Evolutionary conservation across 2,329 filamentous ascomycete species (phyloP).

Genomic region (Ophiostoma populinum): DNA sequence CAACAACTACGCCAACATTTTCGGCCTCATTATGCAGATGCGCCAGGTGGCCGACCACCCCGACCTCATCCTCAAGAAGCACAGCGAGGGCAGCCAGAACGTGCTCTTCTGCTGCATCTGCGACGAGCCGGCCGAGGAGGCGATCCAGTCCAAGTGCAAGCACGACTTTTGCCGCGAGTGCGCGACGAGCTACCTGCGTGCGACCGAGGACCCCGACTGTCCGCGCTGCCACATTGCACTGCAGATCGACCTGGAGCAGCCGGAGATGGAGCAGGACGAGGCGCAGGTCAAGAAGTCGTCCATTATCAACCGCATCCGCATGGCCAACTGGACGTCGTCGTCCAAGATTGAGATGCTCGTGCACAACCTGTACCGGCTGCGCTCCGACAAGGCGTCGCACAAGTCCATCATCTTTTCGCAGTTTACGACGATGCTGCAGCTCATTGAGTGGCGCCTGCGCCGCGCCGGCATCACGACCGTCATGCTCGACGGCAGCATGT

Average conservation of each 20-base stretch:
- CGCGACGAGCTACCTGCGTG: conserved; percentile 62
- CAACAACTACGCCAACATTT: conserved; percentile 98
- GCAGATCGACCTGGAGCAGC: conserved; percentile 83
- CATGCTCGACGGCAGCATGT: conserved; percentile 97
- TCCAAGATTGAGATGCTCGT: conserved; percentile 96
- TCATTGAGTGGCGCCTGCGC: conserved; percentile 91
- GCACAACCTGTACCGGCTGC: conserved; percentile 80
- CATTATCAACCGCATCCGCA: conserved; percentile 96
- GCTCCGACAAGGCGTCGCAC: conserved; percentile 80
- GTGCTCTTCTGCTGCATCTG: conserved; percentile 86
- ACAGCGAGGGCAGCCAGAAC: conserved; percentile 73
- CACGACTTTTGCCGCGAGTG: conserved; percentile 84
- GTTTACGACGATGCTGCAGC: conserved; percentile 91
- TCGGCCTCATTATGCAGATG: conserved; percentile 98
- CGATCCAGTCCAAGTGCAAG: conserved; percentile 77
- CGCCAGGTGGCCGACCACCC: conserved; percentile 94
- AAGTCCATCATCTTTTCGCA: conserved; percentile 98
- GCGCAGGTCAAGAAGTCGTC: conserved; percentile 78
- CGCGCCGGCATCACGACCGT: conserved; percentile 96
- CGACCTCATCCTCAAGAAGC: conserved; percentile 81
- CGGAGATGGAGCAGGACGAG: conserved; percentile 86
- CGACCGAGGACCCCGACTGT: conserved; percentile 63
- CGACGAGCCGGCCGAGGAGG: conserved; percentile 89
- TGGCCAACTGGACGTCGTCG: conserved; percentile 96
- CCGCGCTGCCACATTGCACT: conserved; percentile 83